These are phyloP conservation scores for Ophiosphaerella herpotricha DNA, from an alignment of 2,329 filamentous ascomycete genomes.

Conservation along the genomic window DNA sequence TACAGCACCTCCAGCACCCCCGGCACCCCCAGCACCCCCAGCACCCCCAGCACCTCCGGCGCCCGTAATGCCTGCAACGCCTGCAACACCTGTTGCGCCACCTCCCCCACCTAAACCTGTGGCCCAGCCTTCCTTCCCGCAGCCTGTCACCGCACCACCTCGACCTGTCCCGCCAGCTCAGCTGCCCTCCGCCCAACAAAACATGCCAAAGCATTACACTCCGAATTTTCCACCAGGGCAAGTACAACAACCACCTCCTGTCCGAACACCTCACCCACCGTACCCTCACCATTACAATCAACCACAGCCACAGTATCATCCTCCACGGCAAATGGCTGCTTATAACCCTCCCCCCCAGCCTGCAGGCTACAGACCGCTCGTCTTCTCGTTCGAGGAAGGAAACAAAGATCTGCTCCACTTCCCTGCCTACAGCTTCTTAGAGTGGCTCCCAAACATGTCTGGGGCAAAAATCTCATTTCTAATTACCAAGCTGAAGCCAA, in stretches of 20 bases:
- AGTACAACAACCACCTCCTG: slow-evolving; percentile 23
- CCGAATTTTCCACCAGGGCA: slow-evolving; percentile 18
- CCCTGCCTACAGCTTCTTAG: slow-evolving; percentile 76
- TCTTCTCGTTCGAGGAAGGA: slow-evolving; percentile 47
- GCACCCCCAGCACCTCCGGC: slow-evolving; percentile 1
- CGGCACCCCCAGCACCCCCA: no score
- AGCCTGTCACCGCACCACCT: slow-evolving; percentile 14
- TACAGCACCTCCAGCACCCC: slow-evolving; percentile 7
- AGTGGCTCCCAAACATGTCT: slow-evolving; percentile 65
- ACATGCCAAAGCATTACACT: slow-evolving; percentile 20
- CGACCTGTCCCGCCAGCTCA: slow-evolving; percentile 19
- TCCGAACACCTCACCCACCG: slow-evolving; percentile 23
- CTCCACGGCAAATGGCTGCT: slow-evolving; percentile 32
- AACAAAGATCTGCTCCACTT: slow-evolving; percentile 76
- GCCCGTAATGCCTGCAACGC: slow-evolving; percentile 17
- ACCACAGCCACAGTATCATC: slow-evolving; percentile 26
- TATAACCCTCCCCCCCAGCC: slow-evolving; percentile 48
- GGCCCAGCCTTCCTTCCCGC: slow-evolving; percentile 11
- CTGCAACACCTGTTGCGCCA: slow-evolving; percentile 13
- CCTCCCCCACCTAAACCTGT: slow-evolving; percentile 11
- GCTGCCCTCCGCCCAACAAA: slow-evolving; percentile 9
- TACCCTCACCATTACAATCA: slow-evolving; percentile 29
- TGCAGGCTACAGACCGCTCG: slow-evolving; percentile 46
- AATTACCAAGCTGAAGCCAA: slow-evolving; percentile 68
- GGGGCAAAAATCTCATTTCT: slow-evolving; percentile 76